Evolutionary conservation across 2,329 filamentous ascomycete species (phyloP).

Genomic region (Cytospora piceicola): DNA sequence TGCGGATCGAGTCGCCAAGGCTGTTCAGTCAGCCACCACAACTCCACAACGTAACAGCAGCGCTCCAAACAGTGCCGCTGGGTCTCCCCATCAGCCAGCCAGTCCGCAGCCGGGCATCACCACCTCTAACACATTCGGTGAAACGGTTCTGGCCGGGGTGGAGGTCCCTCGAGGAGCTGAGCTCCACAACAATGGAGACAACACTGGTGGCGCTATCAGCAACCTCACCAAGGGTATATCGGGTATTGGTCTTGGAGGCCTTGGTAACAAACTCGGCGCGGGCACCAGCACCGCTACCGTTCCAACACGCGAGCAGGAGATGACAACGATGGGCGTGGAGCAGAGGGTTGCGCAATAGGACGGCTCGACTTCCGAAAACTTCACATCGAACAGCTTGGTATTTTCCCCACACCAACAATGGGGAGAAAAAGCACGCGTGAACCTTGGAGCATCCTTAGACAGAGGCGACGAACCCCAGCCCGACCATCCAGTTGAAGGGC

Average conservation of each 20-base stretch:
- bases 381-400: conserved; percentile 15
- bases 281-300: background rate
- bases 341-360: conserved; percentile 30
- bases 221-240: conserved; percentile 22
- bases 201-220: background rate
- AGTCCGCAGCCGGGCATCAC: conserved; percentile 42
- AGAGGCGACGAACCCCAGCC: background rate
- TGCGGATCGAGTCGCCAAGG: conserved; percentile 43
- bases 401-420: background rate
- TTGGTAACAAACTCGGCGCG: background rate
- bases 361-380: conserved; percentile 28
- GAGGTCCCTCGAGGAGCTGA: conserved; percentile 19
- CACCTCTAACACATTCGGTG: conserved; percentile 25
- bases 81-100: conserved; percentile 37
- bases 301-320: conserved; percentile 21
- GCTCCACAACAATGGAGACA: background rate
- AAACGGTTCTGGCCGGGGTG: conserved; percentile 27
- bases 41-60: conserved; percentile 51
- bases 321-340: conserved; percentile 24
- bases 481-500: background rate
- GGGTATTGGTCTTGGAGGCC: conserved; percentile 13
- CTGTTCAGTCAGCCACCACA: conserved; percentile 37
- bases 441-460: background rate
- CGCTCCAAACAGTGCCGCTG: conserved; percentile 33
- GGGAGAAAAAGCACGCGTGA: background rate